Conservation (phyloP, 163 green algal genomes). For the Chlamydomonas reinhardtii region DNA sequence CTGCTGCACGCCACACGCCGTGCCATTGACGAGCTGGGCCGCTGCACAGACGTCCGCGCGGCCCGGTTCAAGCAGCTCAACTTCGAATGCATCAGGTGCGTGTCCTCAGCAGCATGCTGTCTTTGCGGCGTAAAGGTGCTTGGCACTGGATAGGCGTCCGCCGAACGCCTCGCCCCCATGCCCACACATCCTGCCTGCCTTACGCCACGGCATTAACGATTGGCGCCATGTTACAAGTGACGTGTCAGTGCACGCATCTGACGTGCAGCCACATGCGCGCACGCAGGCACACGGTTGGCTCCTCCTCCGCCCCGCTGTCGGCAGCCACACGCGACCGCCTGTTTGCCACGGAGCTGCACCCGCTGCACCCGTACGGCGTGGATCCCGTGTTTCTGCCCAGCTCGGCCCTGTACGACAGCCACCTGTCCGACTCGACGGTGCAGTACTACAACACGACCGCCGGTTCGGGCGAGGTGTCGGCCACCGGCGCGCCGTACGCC, state of each 20-base stretch:
- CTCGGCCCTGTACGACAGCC: conserved; percentile 35
- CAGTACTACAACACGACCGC: conserved; percentile 44
- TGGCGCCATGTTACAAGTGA: too few relatives aligned
- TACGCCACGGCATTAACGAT: too few relatives aligned
- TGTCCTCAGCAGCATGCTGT: too few relatives aligned
- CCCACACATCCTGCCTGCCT: too few relatives aligned
- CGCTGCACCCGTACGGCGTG: conserved; percentile 18
- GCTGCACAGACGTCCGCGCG: not conserved
- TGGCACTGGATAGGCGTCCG: too few relatives aligned
- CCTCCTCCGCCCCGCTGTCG: too few relatives aligned
- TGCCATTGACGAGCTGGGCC: not conserved
- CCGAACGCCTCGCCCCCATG: too few relatives aligned
- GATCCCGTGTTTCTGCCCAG: conserved; percentile 44
- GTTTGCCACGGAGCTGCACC: not conserved
- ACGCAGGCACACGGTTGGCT: too few relatives aligned
- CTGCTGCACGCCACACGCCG: too few relatives aligned
- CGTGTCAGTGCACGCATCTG: too few relatives aligned
- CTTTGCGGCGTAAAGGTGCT: too few relatives aligned
- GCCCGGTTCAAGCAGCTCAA: not conserved
- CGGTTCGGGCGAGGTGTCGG: conserved; percentile 8
- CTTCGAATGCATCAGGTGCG: conserved; percentile 23
- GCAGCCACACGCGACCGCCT: not conserved
- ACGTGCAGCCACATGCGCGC: too few relatives aligned
- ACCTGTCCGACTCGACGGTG: not conserved
- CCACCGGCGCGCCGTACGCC: conserved; percentile 14